A percentile compares a stretch with the other conserved stretches of the same genome.
phyloP scores from a whole-genome alignment of 495 filamentous ascomycete species.

The Ramalina intermedia region DNA sequence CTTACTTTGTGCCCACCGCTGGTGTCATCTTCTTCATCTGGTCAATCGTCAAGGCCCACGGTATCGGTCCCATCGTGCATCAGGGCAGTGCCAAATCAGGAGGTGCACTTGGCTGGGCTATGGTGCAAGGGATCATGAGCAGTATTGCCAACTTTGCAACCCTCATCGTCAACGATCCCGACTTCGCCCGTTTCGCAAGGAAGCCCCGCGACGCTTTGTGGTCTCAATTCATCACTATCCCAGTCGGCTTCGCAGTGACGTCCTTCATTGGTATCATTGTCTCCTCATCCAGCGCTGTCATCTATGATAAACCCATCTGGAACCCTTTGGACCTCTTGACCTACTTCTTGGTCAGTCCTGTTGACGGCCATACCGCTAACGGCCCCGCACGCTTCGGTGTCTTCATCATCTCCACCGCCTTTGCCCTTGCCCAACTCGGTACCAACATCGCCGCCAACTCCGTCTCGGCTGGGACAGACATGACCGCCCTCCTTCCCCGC shows the following conservation, averaged over 20 bases:
- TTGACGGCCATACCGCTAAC: slow-evolving; percentile 40
- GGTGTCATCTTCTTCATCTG: slow-evolving; percentile 85
- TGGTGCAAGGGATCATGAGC: slow-evolving; percentile 74
- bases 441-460: slow-evolving; percentile 92
- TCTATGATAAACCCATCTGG: slow-evolving; percentile 70
- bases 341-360: slow-evolving; percentile 40
- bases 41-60: slow-evolving; percentile 70
- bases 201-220: slow-evolving; percentile 75
- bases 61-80: slow-evolving; percentile 71
- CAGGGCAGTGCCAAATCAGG: slow-evolving; percentile 52
- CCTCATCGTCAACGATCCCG: slow-evolving; percentile 70
- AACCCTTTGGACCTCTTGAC: slow-evolving; percentile 67
- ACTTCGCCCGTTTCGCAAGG: slow-evolving; percentile 75
- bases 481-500: slow-evolving; percentile 79
- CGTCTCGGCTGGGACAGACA: slow-evolving; percentile 77
- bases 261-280: slow-evolving; percentile 92
- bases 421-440: slow-evolving; percentile 75
- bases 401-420: slow-evolving; percentile 72
- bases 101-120: slow-evolving; percentile 60
- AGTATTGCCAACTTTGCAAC: slow-evolving; percentile 90
- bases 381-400: slow-evolving; percentile 72
- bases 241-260: slow-evolving; percentile 72
- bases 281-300: slow-evolving; percentile 68
- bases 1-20: slow-evolving; percentile 69
- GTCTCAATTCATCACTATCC: slow-evolving; percentile 81